These are phyloP conservation scores for Austroboletus eburneus DNA, from an alignment of 768 basidiomycete genomes.

Conservation along the genomic window DNA sequence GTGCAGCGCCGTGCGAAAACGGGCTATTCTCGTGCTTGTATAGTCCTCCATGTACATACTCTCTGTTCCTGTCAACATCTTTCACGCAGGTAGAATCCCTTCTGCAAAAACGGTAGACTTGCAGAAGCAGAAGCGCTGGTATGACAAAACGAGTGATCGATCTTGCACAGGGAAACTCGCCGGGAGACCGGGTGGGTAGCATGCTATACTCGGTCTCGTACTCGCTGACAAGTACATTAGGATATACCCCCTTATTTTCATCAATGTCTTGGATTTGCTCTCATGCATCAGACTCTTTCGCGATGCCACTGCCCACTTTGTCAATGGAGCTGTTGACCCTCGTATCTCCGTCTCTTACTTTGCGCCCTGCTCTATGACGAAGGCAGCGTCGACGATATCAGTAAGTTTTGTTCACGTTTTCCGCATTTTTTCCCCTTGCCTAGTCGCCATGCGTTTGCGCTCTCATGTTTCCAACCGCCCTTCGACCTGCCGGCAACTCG, in stretches of 20 bases:
- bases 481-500: constrained; percentile 22
- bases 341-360: constrained; percentile 78
- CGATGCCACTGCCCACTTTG: constrained; percentile 74
- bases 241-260: constrained; percentile 77
- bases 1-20: no score
- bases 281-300: constrained; percentile 79
- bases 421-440: constrained; percentile 16
- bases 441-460: no score
- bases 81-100: constrained; percentile 70
- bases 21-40: constrained; percentile 61
- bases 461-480: constrained; percentile 26
- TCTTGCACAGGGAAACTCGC: constrained; percentile 8
- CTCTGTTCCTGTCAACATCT: constrained; percentile 67
- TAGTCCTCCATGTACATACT: constrained; percentile 54
- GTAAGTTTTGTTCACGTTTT: constrained; percentile 53
- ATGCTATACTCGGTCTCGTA: background rate
- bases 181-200: constrained; percentile 9
- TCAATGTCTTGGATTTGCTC: constrained; percentile 77
- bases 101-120: constrained; percentile 57
- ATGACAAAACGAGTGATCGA: constrained; percentile 49
- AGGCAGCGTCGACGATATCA: constrained; percentile 73
- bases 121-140: constrained; percentile 61
- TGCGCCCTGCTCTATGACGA: constrained; percentile 67
- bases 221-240: constrained; percentile 11
- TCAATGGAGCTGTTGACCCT: constrained; percentile 77